These are phyloP conservation scores for Pythium sukuiense DNA, from an alignment of 352 stramenopile species.

Conservation along the genomic window DNA sequence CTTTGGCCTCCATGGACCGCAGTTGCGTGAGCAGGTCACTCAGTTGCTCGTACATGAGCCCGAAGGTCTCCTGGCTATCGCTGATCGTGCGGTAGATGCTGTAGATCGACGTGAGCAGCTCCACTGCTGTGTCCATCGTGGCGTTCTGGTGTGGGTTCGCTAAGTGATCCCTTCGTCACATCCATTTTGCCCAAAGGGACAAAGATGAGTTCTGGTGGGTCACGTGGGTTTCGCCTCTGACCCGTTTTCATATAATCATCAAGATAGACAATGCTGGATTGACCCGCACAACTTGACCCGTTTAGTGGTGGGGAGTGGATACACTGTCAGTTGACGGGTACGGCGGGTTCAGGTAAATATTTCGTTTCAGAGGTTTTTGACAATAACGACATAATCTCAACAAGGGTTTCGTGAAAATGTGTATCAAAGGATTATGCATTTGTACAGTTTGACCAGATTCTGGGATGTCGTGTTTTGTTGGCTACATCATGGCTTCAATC, in stretches of 20 bases:
- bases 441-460: neutral
- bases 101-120: neutral
- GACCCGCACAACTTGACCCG: neutral
- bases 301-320: neutral
- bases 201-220: neutral
- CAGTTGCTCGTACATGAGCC: conserved; percentile 1
- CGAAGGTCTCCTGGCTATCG: conserved; percentile 5
- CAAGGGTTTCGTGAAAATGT: neutral
- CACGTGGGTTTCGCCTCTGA: neutral
- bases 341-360: neutral
- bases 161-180: neutral
- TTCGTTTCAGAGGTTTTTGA: neutral
- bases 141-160: neutral
- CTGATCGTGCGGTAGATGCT: conserved; percentile 5
- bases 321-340: neutral
- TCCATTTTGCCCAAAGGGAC: neutral
- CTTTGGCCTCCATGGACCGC: neutral
- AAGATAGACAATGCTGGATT: neutral
- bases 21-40: conserved; percentile 8
- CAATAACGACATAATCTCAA: too few species aligned
- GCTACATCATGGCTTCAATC: conserved; percentile 7
- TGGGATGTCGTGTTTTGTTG: neutral
- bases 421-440: neutral
- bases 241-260: neutral
- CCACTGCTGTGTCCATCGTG: conserved; percentile 11